Conservation (phyloP, 2,329 filamentous ascomycete genomes). For the Neonectria punicea region DNA sequence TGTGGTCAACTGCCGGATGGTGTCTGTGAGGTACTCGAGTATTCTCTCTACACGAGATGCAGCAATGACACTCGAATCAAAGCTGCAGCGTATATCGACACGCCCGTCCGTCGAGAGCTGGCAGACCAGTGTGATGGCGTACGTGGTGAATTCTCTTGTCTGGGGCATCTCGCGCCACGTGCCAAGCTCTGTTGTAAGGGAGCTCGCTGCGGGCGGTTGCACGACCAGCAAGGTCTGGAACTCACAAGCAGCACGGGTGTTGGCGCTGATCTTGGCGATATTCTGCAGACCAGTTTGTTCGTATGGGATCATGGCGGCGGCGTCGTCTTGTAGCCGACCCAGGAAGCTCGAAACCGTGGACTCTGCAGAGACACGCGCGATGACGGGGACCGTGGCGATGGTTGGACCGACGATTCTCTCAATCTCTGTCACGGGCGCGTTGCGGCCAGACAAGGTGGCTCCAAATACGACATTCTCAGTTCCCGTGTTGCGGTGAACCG, state of each 20-base stretch:
- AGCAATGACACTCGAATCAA: conserved; percentile 15
- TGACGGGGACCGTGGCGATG: neutral
- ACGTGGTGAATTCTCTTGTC: neutral
- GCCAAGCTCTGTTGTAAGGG: neutral
- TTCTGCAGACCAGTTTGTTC: conserved; percentile 1
- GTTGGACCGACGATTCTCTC: neutral
- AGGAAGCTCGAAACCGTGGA: neutral
- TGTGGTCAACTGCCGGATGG: neutral
- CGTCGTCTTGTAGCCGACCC: neutral
- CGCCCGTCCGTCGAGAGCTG: neutral
- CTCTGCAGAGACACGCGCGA: neutral
- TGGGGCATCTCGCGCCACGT: neutral
- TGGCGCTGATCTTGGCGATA: conserved; percentile 3
- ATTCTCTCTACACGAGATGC: no score
- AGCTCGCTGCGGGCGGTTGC: neutral
- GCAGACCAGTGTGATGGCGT: conserved; percentile 2
- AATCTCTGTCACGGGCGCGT: neutral
- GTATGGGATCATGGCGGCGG: neutral
- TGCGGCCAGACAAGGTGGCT: neutral
- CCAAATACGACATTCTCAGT: neutral
- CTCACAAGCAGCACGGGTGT: neutral
- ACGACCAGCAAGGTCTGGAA: conserved; percentile 17
- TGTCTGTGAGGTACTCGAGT: neutral
- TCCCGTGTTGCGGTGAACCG: neutral
- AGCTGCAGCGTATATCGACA: neutral